phyloP scores from a whole-genome alignment of 2,329 filamentous ascomycete species.

The Erysiphe pulchra region DNA sequence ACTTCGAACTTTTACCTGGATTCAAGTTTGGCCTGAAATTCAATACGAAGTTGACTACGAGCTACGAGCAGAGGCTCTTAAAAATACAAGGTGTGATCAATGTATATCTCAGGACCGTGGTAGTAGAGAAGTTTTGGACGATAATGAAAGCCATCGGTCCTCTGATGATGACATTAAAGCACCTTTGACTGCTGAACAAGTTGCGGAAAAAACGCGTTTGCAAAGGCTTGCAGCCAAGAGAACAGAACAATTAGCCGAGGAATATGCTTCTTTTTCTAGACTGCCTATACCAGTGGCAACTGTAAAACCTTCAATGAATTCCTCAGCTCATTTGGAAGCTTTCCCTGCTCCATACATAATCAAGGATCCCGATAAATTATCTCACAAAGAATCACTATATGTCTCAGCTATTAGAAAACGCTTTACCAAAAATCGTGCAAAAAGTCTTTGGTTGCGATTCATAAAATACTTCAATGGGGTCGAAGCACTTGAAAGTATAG shows the following conservation, averaged over 20 bases:
- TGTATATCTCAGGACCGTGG: constrained; percentile 4
- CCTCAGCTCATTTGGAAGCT: constrained; percentile 27
- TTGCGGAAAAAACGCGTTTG: constrained; percentile 33
- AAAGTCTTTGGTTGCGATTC: constrained; percentile 45
- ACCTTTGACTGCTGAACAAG: constrained; percentile 25
- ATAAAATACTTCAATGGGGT: constrained; percentile 68
- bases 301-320: constrained; percentile 28
- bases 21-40: constrained; percentile 61
- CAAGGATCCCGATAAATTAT: constrained; percentile 52
- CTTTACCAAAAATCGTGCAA: constrained; percentile 23
- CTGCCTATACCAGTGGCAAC: constrained; percentile 21
- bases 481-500: constrained; percentile 64
- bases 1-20: constrained; percentile 72
- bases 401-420: constrained; percentile 31
- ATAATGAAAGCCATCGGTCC: constrained; percentile 5
- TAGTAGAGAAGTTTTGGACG: constrained; percentile 4
- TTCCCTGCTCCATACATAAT: constrained; percentile 40
- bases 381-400: constrained; percentile 51
- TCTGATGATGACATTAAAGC: constrained; percentile 7
- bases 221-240: constrained; percentile 29
- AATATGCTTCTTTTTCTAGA: constrained; percentile 10
- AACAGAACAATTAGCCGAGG: constrained; percentile 23
- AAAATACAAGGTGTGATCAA: constrained; percentile 12
- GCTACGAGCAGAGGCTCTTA: constrained; percentile 29
- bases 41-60: constrained; percentile 55